These are phyloP conservation scores for Candida succiphila DNA, from an alignment of 805 yeast genomes.

Conservation along the genomic window DNA sequence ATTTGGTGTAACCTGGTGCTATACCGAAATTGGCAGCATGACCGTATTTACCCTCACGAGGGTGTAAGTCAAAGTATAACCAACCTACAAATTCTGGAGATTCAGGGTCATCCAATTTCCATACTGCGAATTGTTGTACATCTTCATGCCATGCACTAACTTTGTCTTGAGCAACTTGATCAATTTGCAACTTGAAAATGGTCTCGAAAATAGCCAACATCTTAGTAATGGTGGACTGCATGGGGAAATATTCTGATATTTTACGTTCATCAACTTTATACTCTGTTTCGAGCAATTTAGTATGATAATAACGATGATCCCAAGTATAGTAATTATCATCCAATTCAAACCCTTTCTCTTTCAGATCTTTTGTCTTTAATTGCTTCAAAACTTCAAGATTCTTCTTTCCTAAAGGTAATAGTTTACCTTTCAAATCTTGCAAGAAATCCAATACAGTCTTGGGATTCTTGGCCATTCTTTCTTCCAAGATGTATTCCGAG, in stretches of 20 bases:
- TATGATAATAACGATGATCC: constrained; percentile 66
- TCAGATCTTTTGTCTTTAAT: constrained; percentile 45
- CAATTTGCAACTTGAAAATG: constrained; percentile 60
- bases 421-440: constrained; percentile 46
- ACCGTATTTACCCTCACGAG: constrained; percentile 79
- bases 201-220: constrained; percentile 68
- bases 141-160: constrained; percentile 68
- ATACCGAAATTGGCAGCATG: constrained; percentile 82
- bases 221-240: constrained; percentile 52
- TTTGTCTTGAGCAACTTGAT: constrained; percentile 30
- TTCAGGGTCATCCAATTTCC: constrained; percentile 44
- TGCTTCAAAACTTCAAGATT: constrained; percentile 39
- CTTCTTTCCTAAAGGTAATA: constrained; percentile 46
- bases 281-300: constrained; percentile 52
- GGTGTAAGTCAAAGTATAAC: constrained; percentile 73
- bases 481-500: constrained; percentile 64
- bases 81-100: constrained; percentile 61
- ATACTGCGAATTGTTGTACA: constrained; percentile 64
- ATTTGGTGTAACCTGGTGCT: constrained; percentile 44
- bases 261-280: constrained; percentile 64
- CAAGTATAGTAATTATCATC: constrained; percentile 47
- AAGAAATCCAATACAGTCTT: constrained; percentile 52
- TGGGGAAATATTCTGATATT: constrained; percentile 72
- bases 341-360: constrained; percentile 30
- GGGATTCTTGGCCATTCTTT: constrained; percentile 70